A percentile compares a stretch with the other conserved stretches of the same genome.
These are phyloP conservation scores for Naganishia cerealis DNA, from an alignment of 1,284 basidiomycete species.

Conservation along the genomic window DNA sequence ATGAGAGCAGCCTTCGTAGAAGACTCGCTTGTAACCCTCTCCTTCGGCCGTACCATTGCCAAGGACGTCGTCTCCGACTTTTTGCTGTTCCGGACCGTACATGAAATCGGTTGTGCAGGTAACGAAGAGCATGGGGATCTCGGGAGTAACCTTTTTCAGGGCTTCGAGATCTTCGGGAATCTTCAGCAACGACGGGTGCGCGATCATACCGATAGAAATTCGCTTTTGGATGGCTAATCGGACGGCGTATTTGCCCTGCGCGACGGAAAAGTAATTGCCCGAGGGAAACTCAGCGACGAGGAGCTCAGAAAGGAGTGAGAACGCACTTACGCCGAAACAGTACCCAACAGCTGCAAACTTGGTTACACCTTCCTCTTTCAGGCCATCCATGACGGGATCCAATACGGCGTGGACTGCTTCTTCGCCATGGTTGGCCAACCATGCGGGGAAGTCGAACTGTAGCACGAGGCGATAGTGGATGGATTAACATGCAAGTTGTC, in stretches of 20 bases:
- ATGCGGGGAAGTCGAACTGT: conserved; percentile 57
- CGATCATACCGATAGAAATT: conserved; percentile 60
- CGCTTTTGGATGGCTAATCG: conserved; percentile 66
- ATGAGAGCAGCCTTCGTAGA: conserved; percentile 62
- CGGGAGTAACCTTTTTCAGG: conserved; percentile 36
- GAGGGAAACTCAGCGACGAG: conserved; percentile 20
- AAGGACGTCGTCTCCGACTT: conserved; percentile 57
- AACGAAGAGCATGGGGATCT: conserved; percentile 47
- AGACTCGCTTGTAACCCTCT: conserved; percentile 60
- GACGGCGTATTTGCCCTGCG: conserved; percentile 62
- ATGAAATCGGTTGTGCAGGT: conserved; percentile 47
- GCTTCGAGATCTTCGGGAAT: conserved; percentile 62
- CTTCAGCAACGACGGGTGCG: conserved; percentile 70
- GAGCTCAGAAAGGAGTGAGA: conserved; percentile 34
- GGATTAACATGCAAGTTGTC: neutral
- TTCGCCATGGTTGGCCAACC: conserved; percentile 59
- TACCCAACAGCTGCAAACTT: conserved; percentile 65
- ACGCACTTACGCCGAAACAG: conserved; percentile 64
- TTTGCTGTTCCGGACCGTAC: conserved; percentile 34
- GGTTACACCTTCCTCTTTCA: conserved; percentile 64
- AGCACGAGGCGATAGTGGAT: neutral
- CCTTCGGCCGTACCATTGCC: conserved; percentile 60
- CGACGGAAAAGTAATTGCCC: neutral
- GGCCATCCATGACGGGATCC: conserved; percentile 62
- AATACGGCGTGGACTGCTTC: conserved; percentile 60